phyloP scores from a whole-genome alignment of 768 basidiomycete genomes.

The Strobilomyces dryophilus region DNA sequence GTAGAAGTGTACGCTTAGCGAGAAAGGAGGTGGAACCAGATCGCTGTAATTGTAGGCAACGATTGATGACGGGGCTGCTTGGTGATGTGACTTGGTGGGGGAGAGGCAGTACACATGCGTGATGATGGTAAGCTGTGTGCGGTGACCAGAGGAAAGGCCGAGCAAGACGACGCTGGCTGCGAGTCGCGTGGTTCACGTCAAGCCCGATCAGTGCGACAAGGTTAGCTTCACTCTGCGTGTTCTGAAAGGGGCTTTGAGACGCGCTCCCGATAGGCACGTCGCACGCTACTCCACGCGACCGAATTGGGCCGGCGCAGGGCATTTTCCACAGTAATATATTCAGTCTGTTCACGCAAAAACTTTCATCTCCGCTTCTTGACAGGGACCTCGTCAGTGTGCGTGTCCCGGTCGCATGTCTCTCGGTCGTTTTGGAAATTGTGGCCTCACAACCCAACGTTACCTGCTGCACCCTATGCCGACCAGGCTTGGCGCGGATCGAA shows the following conservation, averaged over 20 bases:
- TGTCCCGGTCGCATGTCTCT: conserved; percentile 2
- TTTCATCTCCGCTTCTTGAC: conserved; percentile 25
- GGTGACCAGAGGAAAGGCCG: conserved; percentile 17
- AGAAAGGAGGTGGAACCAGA: conserved; percentile 4
- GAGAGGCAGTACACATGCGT: neutral
- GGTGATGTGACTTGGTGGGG: neutral
- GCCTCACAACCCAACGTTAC: neutral
- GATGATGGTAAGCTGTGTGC: conserved; percentile 15
- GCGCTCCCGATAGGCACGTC: conserved; percentile 18
- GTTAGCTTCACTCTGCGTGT: conserved; percentile 28
- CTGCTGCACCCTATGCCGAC: neutral
- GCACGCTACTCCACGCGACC: conserved; percentile 11
- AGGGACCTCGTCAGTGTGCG: conserved; percentile 7
- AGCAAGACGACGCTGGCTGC: conserved; percentile 1
- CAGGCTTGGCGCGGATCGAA: conserved; percentile 22
- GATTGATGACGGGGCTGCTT: neutral
- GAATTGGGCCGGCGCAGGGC: conserved; percentile 19
- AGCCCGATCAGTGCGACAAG: conserved; percentile 28
- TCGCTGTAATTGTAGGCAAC: conserved; percentile 4
- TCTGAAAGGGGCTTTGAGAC: conserved; percentile 9
- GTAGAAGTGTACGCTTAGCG: conserved; percentile 6
- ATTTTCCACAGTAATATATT: conserved; percentile 5
- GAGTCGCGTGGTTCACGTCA: conserved; percentile 11
- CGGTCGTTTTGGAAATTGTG: conserved; percentile 24
- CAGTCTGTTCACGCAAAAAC: conserved; percentile 9